Conservation (phyloP, 768 basidiomycete genomes). For the Phallus indusiatus region DNA sequence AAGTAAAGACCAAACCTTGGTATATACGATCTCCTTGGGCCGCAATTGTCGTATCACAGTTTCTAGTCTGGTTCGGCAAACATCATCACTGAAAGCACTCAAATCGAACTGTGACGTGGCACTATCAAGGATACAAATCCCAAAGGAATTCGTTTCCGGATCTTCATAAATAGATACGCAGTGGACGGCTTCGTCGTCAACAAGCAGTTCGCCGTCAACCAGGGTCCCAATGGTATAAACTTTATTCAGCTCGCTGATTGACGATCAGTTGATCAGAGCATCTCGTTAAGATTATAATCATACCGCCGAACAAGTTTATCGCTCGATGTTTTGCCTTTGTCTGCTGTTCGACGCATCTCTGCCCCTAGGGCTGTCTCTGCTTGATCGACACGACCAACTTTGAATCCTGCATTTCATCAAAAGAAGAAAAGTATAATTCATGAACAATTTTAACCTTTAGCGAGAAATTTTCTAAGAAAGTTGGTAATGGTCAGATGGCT, state of each 20-base stretch:
- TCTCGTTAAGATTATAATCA: constrained; percentile 5
- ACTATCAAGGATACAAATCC: constrained; percentile 87
- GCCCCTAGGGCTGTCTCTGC: constrained; percentile 94
- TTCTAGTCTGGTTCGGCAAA: constrained; percentile 86
- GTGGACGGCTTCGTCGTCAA: constrained; percentile 90
- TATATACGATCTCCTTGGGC: constrained; percentile 85
- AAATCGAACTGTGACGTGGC: constrained; percentile 93
- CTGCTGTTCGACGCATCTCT: constrained; percentile 85
- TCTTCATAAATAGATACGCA: constrained; percentile 82
- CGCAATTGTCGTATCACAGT: constrained; percentile 86
- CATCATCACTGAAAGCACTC: constrained; percentile 83
- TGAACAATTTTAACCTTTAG: constrained; percentile 40
- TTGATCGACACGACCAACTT: constrained; percentile 95
- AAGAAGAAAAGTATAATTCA: too few species aligned
- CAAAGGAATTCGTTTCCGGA: constrained; percentile 50
- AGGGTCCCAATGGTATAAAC: constrained; percentile 96
- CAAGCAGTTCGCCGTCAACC: constrained; percentile 80
- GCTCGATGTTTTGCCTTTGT: constrained; percentile 42
- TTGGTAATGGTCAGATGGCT: neutral
- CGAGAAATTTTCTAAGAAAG: constrained; percentile 62
- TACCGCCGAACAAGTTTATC: constrained; percentile 87
- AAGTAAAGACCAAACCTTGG: constrained; percentile 48
- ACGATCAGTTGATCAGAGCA: neutral
- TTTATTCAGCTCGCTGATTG: constrained; percentile 74
- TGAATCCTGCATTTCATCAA: constrained; percentile 48